Evolutionary conservation across 192 early-diverging fungal genomes (phyloP), one percentile per base, ranked within the genome.

Genomic region (Dissophora ornata): DNA sequence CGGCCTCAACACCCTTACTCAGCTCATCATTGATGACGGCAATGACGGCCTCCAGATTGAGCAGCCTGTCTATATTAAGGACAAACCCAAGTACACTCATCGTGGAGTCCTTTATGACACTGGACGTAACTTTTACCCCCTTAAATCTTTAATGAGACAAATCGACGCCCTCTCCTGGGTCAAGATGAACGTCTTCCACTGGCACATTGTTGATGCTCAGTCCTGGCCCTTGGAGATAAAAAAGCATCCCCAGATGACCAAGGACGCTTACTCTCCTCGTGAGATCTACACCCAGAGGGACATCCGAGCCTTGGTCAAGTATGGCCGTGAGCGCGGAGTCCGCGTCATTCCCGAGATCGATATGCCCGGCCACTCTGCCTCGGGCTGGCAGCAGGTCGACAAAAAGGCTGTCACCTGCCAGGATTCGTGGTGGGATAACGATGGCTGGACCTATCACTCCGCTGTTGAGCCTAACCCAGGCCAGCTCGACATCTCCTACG

Each of bases 341-440:
- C 89, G 95, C 50, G 83, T 97, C 22, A 88, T 94, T 58, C 89
- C 94, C 18, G 95, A 97, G 71, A 87, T 95, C 36, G 93, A 96
- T 65, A 89, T 94, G 83, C 93, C 94, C 12, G 91, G 90, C 2
- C 92, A 95, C 67, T 87, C 86, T 47, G 71, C 82, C 9, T 80
- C 90, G 8, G 74, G 81, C 12, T 69, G 84, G 73, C 71, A 67
- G 34, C 79, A 83, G 36, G 70, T 81, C 51, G 79, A 86, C 55
- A 87, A 90, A 15, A 82, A 88, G 51, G 60, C 88, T 30, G 81
- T 88, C 66, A 80, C 83, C 59, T 93, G 88, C 56, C 52, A 71
- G 50, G 85, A 87, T 41, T 80, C 80, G 46, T 88, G 87, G 80
- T 90, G 90, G 57, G 70, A 59, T 47, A 84, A 84, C 69, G 87